Base-by-base conservation (phyloP, 1,139 yeast genomes). In the Nakaseomyces sp. region DNA sequence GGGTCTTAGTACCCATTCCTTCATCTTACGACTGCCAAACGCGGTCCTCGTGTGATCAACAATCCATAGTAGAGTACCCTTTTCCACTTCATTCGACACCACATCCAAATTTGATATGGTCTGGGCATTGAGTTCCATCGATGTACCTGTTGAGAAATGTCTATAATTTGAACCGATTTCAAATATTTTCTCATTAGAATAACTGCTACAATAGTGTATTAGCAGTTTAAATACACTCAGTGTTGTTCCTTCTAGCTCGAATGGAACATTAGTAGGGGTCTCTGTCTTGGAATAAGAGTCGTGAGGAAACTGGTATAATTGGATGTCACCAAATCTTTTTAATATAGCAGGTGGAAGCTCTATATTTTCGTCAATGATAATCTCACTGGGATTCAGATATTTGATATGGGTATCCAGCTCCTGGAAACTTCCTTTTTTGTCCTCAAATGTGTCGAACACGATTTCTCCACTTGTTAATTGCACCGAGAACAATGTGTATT, bases 401-500 rank as follows among this genome's bases (percentile, higher is more conserved):
- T 76, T 65, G 15, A 88, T 63, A 41, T 96, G 65, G 0, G 94
- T 85, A 49, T 84, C 89, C 28, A 89, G 63, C 50, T 81, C 81
- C 35, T 69, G 73, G 19, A 79, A 68, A 20, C 76, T 62, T 3
- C 67, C 63, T 25, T 71, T 69, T 54, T 82, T 91, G 13, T 61
- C 64, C 3, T 58, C 59, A 57, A 91, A 87, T 6, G 65, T 63
- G 58, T 91, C 97, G 50, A 76, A 76, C 0, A 85, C 62, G 4
- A 88, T 73, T 43, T 83, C 88, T 0, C 96, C 96, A 1, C 91
- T 81, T 2, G 79, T 68, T 0, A 91, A 80, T 49, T 84, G 84
- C 0, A 84, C 79, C 0, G 93, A 87, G 9, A 87, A 16, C 24
- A 45, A 32, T 8, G 37, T 37, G 25, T 42, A 41, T 9, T 28